Conservation (phyloP, 1,284 basidiomycete genomes). For the Boletus putidus region DNA sequence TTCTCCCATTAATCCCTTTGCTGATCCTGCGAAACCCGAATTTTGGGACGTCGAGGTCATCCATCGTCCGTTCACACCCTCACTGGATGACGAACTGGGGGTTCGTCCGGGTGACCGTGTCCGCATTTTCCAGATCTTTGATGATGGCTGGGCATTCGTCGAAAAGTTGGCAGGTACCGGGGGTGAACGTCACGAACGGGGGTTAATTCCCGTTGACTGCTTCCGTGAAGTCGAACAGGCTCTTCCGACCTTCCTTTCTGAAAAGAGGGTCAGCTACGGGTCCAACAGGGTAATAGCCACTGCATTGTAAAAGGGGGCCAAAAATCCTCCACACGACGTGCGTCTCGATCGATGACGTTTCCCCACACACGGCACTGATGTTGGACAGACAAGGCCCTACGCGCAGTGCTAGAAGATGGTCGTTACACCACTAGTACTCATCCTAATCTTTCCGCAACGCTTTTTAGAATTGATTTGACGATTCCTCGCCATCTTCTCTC, state of each 20-base stretch:
- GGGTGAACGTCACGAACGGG: slow-evolving; percentile 23
- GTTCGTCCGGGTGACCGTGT: slow-evolving; percentile 55
- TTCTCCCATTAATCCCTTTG: slow-evolving; percentile 43
- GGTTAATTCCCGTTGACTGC: slow-evolving; percentile 63
- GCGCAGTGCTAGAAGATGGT: background rate
- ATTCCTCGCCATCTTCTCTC: background rate
- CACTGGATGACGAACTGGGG: slow-evolving; percentile 57
- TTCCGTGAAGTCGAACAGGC: slow-evolving; percentile 49
- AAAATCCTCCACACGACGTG: slow-evolving; percentile 1
- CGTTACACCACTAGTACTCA: background rate
- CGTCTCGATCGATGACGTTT: background rate
- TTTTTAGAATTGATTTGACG: slow-evolving; percentile 5
- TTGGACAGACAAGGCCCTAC: background rate
- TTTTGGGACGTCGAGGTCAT: slow-evolving; percentile 48
- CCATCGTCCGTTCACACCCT: slow-evolving; percentile 56
- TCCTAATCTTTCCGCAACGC: background rate
- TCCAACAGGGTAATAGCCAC: background rate
- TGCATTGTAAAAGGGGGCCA: slow-evolving; percentile 1
- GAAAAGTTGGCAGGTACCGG: slow-evolving; percentile 40
- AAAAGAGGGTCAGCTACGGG: slow-evolving; percentile 48
- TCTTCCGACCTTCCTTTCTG: slow-evolving; percentile 51
- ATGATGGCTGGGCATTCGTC: slow-evolving; percentile 67
- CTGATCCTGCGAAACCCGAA: slow-evolving; percentile 35
- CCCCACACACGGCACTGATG: slow-evolving; percentile 1
- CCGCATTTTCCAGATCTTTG: slow-evolving; percentile 53